phyloP scores from a whole-genome alignment of 2,329 filamentous ascomycete species.

The Fusarium agapanthi region DNA sequence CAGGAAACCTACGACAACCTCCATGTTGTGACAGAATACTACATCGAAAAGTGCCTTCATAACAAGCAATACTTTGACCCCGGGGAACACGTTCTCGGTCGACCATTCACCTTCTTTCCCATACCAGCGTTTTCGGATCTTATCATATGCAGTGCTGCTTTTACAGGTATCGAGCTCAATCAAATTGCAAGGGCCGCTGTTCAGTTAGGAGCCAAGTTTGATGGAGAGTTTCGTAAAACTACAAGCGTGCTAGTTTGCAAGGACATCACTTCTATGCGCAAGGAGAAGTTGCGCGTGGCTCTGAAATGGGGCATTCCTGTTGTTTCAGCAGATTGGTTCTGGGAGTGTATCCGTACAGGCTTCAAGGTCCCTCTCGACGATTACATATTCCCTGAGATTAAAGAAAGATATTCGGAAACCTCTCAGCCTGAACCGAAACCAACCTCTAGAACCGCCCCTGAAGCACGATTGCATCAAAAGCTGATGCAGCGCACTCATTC shows the following conservation, averaged over 20 bases:
- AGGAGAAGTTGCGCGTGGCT: slow-evolving; percentile 83
- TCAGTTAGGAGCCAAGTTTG: slow-evolving; percentile 82
- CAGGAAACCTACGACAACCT: slow-evolving; percentile 49
- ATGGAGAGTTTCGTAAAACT: slow-evolving; percentile 76
- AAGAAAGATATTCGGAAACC: slow-evolving; percentile 41
- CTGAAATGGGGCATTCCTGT: slow-evolving; percentile 79
- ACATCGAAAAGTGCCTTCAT: slow-evolving; percentile 88
- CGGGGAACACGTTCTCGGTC: slow-evolving; percentile 74
- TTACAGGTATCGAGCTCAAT: slow-evolving; percentile 83
- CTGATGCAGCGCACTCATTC: slow-evolving; percentile 35
- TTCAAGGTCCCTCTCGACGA: slow-evolving; percentile 55
- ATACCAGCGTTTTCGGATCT: slow-evolving; percentile 75
- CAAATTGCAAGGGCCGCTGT: slow-evolving; percentile 82
- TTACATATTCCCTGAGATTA: slow-evolving; percentile 59
- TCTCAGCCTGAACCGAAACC: slow-evolving; percentile 9
- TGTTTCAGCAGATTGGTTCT: slow-evolving; percentile 86
- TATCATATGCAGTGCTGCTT: slow-evolving; percentile 81
- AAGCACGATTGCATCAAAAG: slow-evolving; percentile 10
- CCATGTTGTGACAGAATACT: slow-evolving; percentile 83
- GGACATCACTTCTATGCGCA: slow-evolving; percentile 63
- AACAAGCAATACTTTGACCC: slow-evolving; percentile 77
- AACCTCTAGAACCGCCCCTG: not conserved
- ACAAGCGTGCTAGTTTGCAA: slow-evolving; percentile 83
- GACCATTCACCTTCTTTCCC: slow-evolving; percentile 77
- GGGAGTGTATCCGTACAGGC: slow-evolving; percentile 75